A percentile compares a stretch with the other conserved stretches of the same genome.
Conservation (phyloP, 208 protist genomes). For the Tetramitus jugosus region DNA sequence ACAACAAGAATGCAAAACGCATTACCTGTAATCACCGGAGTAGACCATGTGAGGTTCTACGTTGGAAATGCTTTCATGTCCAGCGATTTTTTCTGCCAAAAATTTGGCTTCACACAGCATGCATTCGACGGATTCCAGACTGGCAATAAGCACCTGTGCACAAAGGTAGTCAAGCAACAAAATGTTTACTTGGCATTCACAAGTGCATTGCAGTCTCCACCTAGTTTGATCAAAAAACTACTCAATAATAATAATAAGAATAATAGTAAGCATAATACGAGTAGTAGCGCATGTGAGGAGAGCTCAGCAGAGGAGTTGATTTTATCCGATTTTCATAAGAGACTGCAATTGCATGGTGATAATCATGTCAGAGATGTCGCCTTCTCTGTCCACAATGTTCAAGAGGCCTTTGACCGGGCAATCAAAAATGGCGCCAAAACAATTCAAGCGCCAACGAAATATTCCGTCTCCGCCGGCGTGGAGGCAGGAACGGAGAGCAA, state of each 20-base stretch:
- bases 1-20: too few species aligned
- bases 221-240: too few species aligned
- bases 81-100: neutral
- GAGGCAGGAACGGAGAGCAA: neutral
- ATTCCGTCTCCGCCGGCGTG: neutral
- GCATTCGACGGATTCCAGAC: neutral
- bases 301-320: neutral
- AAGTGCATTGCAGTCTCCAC: too few species aligned
- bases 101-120: neutral
- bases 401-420: neutral
- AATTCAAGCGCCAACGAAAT: neutral
- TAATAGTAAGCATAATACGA: neutral
- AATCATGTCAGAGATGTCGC: neutral
- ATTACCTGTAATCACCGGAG: too few species aligned
- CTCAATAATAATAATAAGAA: too few species aligned
- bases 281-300: too few species aligned
- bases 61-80: constrained; percentile 8
- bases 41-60: constrained; percentile 14
- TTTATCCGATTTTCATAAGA: neutral
- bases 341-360: neutral
- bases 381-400: neutral
- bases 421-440: neutral
- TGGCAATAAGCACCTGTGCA: neutral
- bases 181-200: constrained; percentile 49
- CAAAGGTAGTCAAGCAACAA: neutral